Conservation (phyloP, 345 rosid genomes). For the Bruguiera gymnorhiza region DNA sequence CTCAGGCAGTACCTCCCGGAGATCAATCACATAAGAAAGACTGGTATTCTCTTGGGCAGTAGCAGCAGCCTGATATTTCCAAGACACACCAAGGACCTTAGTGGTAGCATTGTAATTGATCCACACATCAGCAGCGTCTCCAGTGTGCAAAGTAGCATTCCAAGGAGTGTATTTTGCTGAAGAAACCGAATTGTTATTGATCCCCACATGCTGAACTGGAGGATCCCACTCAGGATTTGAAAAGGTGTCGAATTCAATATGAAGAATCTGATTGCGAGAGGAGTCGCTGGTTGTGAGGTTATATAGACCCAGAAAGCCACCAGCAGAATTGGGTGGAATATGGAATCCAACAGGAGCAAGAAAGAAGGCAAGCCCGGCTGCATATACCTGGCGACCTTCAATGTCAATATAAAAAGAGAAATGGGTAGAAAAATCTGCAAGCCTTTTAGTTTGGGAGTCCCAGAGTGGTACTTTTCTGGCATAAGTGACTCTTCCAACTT, state of each 20-base stretch:
- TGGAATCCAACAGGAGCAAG: conserved; percentile 36
- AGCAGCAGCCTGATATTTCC: conserved; percentile 22
- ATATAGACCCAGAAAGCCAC: conserved; percentile 42
- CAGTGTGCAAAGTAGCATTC: conserved; percentile 40
- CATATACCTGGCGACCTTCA: not conserved
- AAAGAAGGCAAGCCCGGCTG: conserved; percentile 39
- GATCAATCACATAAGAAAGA: conserved; percentile 30
- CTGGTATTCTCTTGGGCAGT: conserved; percentile 20
- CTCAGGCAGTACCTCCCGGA: conserved; percentile 27
- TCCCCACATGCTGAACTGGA: conserved; percentile 36
- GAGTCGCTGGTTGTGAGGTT: conserved; percentile 22
- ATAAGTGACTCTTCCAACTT: conserved; percentile 37
- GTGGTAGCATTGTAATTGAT: conserved; percentile 33
- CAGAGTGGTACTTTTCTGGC: conserved; percentile 23
- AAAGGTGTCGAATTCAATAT: conserved; percentile 33
- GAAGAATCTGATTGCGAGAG: conserved; percentile 20
- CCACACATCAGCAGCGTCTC: conserved; percentile 25
- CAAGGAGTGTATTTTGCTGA: conserved; percentile 29
- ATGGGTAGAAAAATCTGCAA: conserved; percentile 32
- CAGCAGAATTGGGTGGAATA: conserved; percentile 42
- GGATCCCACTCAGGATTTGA: conserved; percentile 36
- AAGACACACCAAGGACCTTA: conserved; percentile 31
- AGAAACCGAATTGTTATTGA: conserved; percentile 35
- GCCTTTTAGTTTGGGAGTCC: conserved; percentile 28
- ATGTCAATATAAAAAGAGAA: conserved; percentile 35